These are phyloP conservation scores for Aegilops tauschii DNA, from an alignment of 176 grass and related monocot genomes.

Conservation along the genomic window DNA sequence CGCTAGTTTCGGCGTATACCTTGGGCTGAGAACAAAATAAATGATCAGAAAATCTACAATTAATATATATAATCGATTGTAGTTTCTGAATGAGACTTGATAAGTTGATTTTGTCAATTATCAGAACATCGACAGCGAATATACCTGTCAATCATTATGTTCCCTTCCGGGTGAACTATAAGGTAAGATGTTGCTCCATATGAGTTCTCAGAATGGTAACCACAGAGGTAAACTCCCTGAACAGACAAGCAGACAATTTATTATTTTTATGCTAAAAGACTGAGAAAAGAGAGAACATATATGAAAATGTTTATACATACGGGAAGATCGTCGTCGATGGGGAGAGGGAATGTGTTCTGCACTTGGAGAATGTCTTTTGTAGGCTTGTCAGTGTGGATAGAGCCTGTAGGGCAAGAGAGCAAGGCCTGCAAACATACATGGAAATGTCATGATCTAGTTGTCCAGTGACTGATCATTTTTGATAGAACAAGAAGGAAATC, in stretches of 20 bases:
- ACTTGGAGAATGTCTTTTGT: conserved; percentile 65
- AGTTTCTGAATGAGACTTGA: too few species aligned
- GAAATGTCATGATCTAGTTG: neutral
- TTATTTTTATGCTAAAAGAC: too few species aligned
- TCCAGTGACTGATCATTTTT: neutral
- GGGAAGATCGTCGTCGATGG: conserved; percentile 54
- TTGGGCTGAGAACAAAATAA: too few species aligned
- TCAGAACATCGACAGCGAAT: neutral
- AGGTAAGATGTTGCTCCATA: too few species aligned
- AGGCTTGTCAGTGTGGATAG: conserved; percentile 71
- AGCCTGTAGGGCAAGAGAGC: conserved; percentile 78
- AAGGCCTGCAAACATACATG: conserved; percentile 52
- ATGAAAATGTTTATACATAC: conserved; percentile 18
- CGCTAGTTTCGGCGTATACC: too few species aligned
- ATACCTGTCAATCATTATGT: too few species aligned
- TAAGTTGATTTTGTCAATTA: neutral
- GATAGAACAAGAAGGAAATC: neutral
- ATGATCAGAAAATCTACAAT: too few species aligned
- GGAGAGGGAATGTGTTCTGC: conserved; percentile 76
- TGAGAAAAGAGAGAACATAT: neutral
- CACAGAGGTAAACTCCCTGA: too few species aligned
- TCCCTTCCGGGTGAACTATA: too few species aligned
- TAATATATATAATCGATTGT: too few species aligned
- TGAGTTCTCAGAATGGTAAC: too few species aligned
- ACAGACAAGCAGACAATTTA: too few species aligned